A percentile compares a stretch with the other conserved stretches of the same genome.
Conservation (phyloP, 129 eudicot species). For the Artemisia tridentata region DNA sequence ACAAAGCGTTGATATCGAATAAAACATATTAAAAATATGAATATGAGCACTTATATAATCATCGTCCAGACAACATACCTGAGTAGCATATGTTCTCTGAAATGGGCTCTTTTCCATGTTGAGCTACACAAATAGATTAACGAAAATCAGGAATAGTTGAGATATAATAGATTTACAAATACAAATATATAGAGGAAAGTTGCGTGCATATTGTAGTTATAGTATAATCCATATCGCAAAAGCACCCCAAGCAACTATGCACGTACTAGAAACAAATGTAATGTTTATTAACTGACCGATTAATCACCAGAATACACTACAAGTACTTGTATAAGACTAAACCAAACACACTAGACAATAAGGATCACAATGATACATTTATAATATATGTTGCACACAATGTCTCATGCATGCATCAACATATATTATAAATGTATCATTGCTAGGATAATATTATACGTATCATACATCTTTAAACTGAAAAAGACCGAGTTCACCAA, state of each 20-base stretch:
- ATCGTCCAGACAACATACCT: conserved; percentile 36
- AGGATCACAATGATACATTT: not conserved
- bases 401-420: conserved; percentile 3
- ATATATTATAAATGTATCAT: not conserved
- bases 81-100: conserved; percentile 85
- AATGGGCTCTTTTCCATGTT: conserved; percentile 85
- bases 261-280: no score
- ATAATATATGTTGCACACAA: no score
- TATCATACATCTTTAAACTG: conserved; percentile 83
- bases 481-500: conserved; percentile 75
- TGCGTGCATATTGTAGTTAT: not conserved
- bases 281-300: no score
- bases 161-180: not conserved
- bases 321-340: no score
- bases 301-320: no score
- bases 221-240: not conserved
- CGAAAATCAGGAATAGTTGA: not conserved
- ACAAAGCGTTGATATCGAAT: conserved; percentile 11
- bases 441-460: not conserved
- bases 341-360: no score
- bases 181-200: not conserved
- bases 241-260: not conserved
- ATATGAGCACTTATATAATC: not conserved
- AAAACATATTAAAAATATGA: not conserved
- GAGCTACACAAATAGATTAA: conserved; percentile 42